phyloP scores from a whole-genome alignment of 495 filamentous ascomycete species.

The Penicillium samsonianum region DNA sequence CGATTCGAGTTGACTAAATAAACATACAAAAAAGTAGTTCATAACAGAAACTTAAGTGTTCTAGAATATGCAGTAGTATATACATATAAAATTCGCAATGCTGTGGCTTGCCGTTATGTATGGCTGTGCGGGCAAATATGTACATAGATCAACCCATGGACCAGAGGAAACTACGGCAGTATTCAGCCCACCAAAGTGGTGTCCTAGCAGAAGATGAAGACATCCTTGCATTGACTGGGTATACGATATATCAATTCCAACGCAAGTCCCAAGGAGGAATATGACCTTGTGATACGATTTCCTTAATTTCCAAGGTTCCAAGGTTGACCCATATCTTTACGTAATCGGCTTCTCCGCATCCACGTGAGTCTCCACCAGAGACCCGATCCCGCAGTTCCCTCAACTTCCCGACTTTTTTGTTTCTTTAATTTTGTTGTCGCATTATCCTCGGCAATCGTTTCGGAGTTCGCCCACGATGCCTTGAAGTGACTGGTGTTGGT shows the following conservation, averaged over 20 bases:
- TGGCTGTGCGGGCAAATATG: no score
- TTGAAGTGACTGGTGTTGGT: slow-evolving; percentile 15
- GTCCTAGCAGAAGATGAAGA: neutral
- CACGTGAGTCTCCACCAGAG: slow-evolving; percentile 32
- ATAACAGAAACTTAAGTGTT: no score
- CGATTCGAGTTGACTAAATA: no score
- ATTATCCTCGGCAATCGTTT: slow-evolving; percentile 28
- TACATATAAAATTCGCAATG: no score
- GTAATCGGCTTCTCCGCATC: slow-evolving; percentile 37
- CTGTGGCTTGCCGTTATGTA: no score
- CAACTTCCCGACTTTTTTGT: slow-evolving; percentile 33
- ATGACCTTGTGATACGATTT: neutral
- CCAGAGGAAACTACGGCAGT: no score
- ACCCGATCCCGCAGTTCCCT: slow-evolving; percentile 32
- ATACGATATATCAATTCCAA: neutral
- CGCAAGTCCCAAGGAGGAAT: neutral
- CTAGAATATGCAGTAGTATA: no score
- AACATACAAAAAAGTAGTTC: no score
- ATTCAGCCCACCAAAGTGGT: neutral
- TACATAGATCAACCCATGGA: no score
- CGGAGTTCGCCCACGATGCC: slow-evolving; percentile 22
- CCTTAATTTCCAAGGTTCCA: neutral
- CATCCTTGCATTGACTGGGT: neutral
- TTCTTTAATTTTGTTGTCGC: slow-evolving; percentile 15
- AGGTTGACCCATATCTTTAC: slow-evolving; percentile 18